Evolutionary conservation across 1,284 basidiomycete species (phyloP), one percentile per base, ranked within the genome.

Genomic region (Meira miltonrushii): DNA sequence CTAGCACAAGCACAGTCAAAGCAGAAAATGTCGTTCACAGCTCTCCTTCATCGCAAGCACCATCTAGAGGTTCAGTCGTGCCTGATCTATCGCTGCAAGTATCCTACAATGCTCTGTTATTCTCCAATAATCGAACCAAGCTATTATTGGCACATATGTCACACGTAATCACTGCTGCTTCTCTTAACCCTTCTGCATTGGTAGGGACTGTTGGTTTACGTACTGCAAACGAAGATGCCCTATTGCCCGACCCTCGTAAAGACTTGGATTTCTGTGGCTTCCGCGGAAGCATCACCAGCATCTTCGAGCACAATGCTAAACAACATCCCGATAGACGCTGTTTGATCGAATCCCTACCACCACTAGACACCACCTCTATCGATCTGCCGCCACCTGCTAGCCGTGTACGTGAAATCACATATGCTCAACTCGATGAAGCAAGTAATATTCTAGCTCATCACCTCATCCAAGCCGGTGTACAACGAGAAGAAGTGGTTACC

Each of bases 241-340:
- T 55, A 89, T 90, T 50, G 84, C 88, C 13, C 84, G 94, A 48
- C 86, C 95, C 19, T 91, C 86, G 85, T 12, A 87, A 85, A 10
- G 89, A 98, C 78, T 84, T 99, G 43, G 86, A 96, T 74, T 99
- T 94, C 92, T 95, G 92, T 79, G 92, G 88, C 57, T 98, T 87
- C 85, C 91, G 92, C 76, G 95, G 95, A 13, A 96, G 77, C 90
- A 95, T 40, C 89, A 95, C 78, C 85, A 96, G 52, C 94, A 76
- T 76, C 62, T 76, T 78, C 59, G 72, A 76, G 59, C 62, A 61
- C 38, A 76, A 78, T 46, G 75, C 75, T 8, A 40, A 59, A 2
- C 54, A 62, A 11, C 71, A 74, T 43, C 75, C 75, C 1, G 71
- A 78, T 23, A 64, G 73, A 12, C 58, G 74, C 15, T 72, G 71